Base-by-base conservation (phyloP, 148 eudicot genomes). In the Chenopodium album region DNA sequence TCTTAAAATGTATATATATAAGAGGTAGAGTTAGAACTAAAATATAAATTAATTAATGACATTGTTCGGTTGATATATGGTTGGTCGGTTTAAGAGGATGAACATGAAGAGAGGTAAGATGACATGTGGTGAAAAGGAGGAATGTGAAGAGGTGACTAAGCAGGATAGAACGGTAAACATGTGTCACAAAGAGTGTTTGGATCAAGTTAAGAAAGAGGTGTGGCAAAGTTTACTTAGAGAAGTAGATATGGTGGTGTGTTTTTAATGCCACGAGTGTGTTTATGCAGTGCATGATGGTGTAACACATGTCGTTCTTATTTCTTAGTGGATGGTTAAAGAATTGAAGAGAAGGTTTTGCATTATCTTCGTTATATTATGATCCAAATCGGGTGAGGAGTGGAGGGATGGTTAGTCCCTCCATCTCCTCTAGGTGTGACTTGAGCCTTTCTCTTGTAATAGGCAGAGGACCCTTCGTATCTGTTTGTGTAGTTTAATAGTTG, bases 71-170 rank as follows among this genome's bases (percentile, higher is more conserved):
- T 32, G 46, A 69, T 69, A 23, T 47, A 52, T 66, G 47, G 37
- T 12, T 67, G 44, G 66, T 66, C 75, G 79, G 84, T 76, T 77
- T 13, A 74, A 34, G 69, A 71, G 16, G 80, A 77, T 77, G 28
- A 71, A 82, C n/a, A 82, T 65, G 48, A 67, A 56, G 68, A 69
- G 76, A 54, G 19, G 17, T 34, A 46, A 44, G 29, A 56, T 41
- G 85, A 65, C 78, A 83, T 67, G 85, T 83, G 85, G 85, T 72
- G 85, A 79, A 54, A 47, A 13, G 41, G 62, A 75, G 68, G 16
- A 70, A 54, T 20, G 20, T 79, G 37, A 67, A 69, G 75, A 52
- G 85, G 76, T 83, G 85, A 83, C 82, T 83, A 78, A 79, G 85
- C 47, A 47, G 67, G 66, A 28, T 41, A 50, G 28, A 64, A 31